These are phyloP conservation scores for Leishmania braziliensis DNA, from an alignment of 208 protist species.

Conservation along the genomic window DNA sequence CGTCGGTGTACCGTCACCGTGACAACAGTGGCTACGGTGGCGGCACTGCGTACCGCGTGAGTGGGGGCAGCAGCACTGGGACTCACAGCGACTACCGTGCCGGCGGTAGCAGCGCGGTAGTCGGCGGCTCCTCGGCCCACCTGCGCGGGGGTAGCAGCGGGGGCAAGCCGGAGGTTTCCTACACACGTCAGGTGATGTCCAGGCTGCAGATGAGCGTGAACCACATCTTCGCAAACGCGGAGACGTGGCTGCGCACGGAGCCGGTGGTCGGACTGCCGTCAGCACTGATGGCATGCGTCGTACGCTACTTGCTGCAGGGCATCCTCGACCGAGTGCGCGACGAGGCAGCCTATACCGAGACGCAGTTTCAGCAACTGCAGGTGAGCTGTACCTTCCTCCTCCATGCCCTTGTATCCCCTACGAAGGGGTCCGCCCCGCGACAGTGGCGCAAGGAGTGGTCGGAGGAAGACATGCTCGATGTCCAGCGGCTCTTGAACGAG, in stretches of 20 bases:
- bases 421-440: constrained; percentile 45
- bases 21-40: constrained; percentile 12
- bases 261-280: constrained; percentile 40
- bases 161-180: constrained; percentile 26
- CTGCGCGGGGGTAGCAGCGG: constrained; percentile 13
- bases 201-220: constrained; percentile 71
- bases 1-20: constrained; percentile 6
- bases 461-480: constrained; percentile 24
- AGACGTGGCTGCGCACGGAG: constrained; percentile 40
- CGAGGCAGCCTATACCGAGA: constrained; percentile 29
- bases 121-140: constrained; percentile 1
- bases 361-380: constrained; percentile 68
- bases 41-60: constrained; percentile 4
- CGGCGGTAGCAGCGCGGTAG: constrained; percentile 15
- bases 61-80: constrained; percentile 13
- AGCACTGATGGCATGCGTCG: constrained; percentile 46
- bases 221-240: constrained; percentile 63
- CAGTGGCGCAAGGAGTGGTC: constrained; percentile 64
- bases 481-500: constrained; percentile 72
- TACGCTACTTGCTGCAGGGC: constrained; percentile 71
- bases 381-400: constrained; percentile 75
- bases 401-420: constrained; percentile 46
- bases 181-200: constrained; percentile 58
- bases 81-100: constrained; percentile 31
- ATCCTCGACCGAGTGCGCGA: constrained; percentile 69